Conservation (phyloP, 2,329 filamentous ascomycete species). For the Neonectria neomacrospora region DNA sequence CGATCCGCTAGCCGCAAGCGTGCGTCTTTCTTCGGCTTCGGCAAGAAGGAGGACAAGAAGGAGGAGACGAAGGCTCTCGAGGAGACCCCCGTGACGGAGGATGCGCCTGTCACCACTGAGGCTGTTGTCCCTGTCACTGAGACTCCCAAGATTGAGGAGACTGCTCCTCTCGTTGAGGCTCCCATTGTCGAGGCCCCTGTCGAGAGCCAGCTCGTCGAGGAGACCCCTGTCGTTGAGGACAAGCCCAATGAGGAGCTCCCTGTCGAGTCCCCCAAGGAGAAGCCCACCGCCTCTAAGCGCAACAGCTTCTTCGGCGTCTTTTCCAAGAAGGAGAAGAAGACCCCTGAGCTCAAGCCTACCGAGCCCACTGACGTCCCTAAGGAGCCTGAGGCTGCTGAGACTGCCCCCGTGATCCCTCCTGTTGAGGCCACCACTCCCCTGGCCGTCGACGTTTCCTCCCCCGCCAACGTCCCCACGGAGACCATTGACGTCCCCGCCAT, state of each 20-base stretch:
- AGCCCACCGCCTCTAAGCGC: slow-evolving; percentile 60
- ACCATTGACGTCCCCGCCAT: slow-evolving; percentile 55
- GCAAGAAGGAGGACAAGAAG: slow-evolving; percentile 66
- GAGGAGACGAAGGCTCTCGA: slow-evolving; percentile 55
- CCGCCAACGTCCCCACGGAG: slow-evolving; percentile 60
- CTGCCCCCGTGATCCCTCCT: slow-evolving; percentile 68
- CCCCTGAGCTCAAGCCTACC: slow-evolving; percentile 59
- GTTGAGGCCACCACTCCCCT: slow-evolving; percentile 68
- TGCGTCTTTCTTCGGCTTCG: slow-evolving; percentile 71
- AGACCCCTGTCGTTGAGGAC: slow-evolving; percentile 50
- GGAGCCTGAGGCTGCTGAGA: slow-evolving; percentile 61
- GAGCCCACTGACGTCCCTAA: slow-evolving; percentile 54
- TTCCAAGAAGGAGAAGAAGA: slow-evolving; percentile 70
- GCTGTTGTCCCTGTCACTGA: slow-evolving; percentile 36
- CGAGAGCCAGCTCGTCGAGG: slow-evolving; percentile 49
- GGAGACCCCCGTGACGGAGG: slow-evolving; percentile 43
- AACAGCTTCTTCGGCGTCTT: slow-evolving; percentile 68
- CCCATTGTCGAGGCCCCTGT: slow-evolving; percentile 42
- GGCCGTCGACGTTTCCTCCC: slow-evolving; percentile 63
- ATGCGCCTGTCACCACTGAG: slow-evolving; percentile 29
- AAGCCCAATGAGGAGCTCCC: slow-evolving; percentile 50
- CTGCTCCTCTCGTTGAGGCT: slow-evolving; percentile 48
- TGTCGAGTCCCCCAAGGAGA: slow-evolving; percentile 57
- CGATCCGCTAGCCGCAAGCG: slow-evolving; percentile 75
- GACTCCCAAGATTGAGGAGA: slow-evolving; percentile 46